These are phyloP conservation scores for Alisma plantagoaquatica DNA, from an alignment of 106 monocot species.

Conservation along the genomic window DNA sequence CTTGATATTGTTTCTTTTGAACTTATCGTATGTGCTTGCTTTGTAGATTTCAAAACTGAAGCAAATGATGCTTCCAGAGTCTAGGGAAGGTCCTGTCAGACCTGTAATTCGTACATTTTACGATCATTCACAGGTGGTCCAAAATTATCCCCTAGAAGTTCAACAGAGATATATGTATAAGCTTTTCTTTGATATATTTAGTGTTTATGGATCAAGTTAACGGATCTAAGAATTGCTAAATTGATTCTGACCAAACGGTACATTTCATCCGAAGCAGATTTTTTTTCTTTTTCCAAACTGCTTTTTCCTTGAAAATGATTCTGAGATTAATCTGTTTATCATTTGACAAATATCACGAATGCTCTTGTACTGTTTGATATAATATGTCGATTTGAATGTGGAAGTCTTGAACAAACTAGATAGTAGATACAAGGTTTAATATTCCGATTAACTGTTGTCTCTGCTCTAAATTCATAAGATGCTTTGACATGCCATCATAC, in stretches of 20 bases:
- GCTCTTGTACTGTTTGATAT: no score
- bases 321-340: neutral
- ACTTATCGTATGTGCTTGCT: neutral
- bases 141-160: no score
- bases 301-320: neutral
- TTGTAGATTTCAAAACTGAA: constrained; percentile 75
- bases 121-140: constrained; percentile 79
- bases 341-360: no score
- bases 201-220: neutral
- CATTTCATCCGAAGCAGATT: neutral
- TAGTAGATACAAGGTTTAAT: no score
- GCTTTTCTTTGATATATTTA: neutral
- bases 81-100: constrained; percentile 59
- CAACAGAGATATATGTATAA: no score
- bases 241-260: no score
- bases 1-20: neutral
- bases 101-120: constrained; percentile 96
- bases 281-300: neutral
- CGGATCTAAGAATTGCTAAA: neutral
- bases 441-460: no score
- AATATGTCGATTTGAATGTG: no score
- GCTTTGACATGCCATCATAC: no score
- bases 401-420: no score
- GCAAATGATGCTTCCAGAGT: constrained; percentile 73
- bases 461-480: no score